These are phyloP conservation scores for Aspergillus leporis DNA, from an alignment of 495 filamentous ascomycete genomes.

Conservation along the genomic window DNA sequence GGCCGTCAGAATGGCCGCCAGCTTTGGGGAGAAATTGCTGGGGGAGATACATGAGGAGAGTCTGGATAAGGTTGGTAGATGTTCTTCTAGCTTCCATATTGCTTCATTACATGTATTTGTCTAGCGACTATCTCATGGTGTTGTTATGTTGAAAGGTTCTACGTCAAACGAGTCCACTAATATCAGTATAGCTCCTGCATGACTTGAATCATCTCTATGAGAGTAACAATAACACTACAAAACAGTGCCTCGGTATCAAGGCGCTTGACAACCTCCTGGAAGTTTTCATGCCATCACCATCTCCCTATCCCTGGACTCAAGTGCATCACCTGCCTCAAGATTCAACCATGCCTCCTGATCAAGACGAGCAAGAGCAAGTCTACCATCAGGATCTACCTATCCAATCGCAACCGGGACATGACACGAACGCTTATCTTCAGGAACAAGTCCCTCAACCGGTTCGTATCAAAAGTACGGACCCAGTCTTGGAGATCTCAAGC, in stretches of 20 bases:
- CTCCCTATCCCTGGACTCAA: constrained; percentile 3
- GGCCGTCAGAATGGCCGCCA: constrained; percentile 34
- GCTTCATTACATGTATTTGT: too few species aligned
- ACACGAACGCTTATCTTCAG: constrained; percentile 6
- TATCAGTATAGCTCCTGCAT: constrained; percentile 45
- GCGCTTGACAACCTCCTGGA: constrained; percentile 51
- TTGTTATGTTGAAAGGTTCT: neutral
- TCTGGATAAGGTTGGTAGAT: constrained; percentile 61
- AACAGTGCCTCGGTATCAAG: constrained; percentile 41
- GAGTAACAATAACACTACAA: constrained; percentile 4
- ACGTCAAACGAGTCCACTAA: neutral
- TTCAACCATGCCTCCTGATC: neutral
- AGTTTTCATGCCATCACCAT: constrained; percentile 35
- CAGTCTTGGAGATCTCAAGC: constrained; percentile 59
- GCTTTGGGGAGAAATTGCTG: constrained; percentile 62
- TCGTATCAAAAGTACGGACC: constrained; percentile 31
- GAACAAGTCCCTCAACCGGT: constrained; percentile 15
- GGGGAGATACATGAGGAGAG: constrained; percentile 62
- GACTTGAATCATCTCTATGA: constrained; percentile 33
- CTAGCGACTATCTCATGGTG: neutral
- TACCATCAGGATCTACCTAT: neutral
- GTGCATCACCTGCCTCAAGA: constrained; percentile 4
- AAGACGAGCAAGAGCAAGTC: constrained; percentile 10
- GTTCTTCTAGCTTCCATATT: neutral
- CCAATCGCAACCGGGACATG: constrained; percentile 10